These are phyloP conservation scores for Salvia splendens DNA, from an alignment of 257 asterid species.

Conservation along the genomic window DNA sequence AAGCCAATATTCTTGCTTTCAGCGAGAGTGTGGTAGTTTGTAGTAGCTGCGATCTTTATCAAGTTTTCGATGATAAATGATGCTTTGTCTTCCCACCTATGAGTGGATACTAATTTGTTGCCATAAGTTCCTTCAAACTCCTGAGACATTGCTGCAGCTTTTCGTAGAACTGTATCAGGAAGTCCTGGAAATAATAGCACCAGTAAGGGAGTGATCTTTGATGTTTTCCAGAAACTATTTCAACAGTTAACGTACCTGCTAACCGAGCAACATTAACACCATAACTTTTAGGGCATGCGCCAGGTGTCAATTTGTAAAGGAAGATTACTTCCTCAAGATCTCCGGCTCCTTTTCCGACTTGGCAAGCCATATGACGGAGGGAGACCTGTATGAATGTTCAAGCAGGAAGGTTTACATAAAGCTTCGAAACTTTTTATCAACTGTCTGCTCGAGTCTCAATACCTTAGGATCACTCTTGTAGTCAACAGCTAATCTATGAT, in stretches of 20 bases:
- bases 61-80: slow-evolving; percentile 42
- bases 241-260: slow-evolving; percentile 59
- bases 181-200: slow-evolving; percentile 60
- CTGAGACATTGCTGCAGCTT: slow-evolving; percentile 73
- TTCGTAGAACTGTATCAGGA: slow-evolving; percentile 70
- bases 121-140: slow-evolving; percentile 74
- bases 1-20: slow-evolving; percentile 30
- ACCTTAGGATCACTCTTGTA: slow-evolving; percentile 83
- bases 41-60: slow-evolving; percentile 36
- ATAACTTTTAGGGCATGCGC: slow-evolving; percentile 96
- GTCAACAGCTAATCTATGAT: slow-evolving; percentile 83
- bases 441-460: neutral
- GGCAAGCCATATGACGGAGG: slow-evolving; percentile 95
- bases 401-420: neutral
- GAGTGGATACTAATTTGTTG: slow-evolving; percentile 29
- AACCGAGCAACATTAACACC: slow-evolving; percentile 95
- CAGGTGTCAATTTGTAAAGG: slow-evolving; percentile 80
- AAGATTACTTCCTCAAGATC: slow-evolving; percentile 90
- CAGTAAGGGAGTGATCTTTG: neutral
- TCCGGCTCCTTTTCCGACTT: slow-evolving; percentile 61
- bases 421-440: neutral
- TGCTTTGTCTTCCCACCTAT: slow-evolving; percentile 50
- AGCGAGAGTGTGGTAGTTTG: slow-evolving; percentile 19
- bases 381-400: slow-evolving; percentile 53
- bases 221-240: neutral